Evolutionary conservation across 2,329 filamentous ascomycete species (phyloP).

Genomic region (Bipolaris zeicola): DNA sequence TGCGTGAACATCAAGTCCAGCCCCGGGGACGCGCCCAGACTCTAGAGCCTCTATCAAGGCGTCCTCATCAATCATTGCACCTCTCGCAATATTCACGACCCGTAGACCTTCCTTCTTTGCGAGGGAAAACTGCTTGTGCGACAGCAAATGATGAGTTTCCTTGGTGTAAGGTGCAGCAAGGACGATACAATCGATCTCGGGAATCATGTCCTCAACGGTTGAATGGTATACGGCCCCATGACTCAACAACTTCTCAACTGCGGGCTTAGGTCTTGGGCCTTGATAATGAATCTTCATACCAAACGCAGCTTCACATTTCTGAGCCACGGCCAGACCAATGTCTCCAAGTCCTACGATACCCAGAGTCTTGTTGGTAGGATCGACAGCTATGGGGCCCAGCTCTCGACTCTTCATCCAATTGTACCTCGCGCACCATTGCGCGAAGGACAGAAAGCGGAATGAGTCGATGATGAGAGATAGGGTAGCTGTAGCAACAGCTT

Average conservation of each 20-base stretch:
- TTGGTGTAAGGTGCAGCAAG: not conserved
- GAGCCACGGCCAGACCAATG: not conserved
- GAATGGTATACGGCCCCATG: not conserved
- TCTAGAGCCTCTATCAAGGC: not conserved
- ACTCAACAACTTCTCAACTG: not conserved
- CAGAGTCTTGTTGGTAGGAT: not conserved
- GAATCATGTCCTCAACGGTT: not conserved
- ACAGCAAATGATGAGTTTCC: not conserved
- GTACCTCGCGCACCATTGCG: not conserved
- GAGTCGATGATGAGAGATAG: not conserved
- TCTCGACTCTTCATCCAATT: not conserved
- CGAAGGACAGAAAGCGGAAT: not conserved
- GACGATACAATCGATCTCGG: not conserved
- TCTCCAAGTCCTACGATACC: not conserved
- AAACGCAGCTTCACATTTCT: not conserved
- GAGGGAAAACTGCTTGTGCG: not conserved
- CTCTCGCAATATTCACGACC: not conserved
- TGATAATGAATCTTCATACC: not conserved
- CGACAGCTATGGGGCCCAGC: not conserved
- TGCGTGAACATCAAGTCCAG: not conserved
- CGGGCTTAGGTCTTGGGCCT: not conserved
- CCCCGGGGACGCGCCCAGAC: not conserved
- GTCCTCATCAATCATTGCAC: not conserved
- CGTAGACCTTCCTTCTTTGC: not conserved
- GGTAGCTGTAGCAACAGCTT: not conserved